Evolutionary conservation across 129 eudicot genomes (phyloP), one percentile per base, ranked within the genome.

Genomic region (Tagetes erecta): DNA sequence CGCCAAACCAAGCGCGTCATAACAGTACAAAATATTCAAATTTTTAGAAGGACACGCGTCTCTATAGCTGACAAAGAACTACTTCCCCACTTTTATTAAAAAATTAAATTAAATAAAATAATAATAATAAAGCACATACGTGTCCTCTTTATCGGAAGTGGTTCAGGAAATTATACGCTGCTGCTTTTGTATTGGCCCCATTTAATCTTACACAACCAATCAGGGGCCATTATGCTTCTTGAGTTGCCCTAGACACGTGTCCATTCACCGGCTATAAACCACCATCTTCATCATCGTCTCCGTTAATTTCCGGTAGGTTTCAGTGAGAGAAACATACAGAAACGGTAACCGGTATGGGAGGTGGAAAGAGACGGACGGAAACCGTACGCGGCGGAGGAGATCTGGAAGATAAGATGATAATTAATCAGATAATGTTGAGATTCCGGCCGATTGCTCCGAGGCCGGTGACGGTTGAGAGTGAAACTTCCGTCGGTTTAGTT

Each of bases 381-480:
- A 63, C 47, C 3, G 5, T 31, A 76, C 36, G 35, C 14, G 13
- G 57, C 60, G 78, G 77, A 11, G 50, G 57, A n/a, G 53, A 44
- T 62, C 44, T 13, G 7, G 53, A 77, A 6, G 84, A 78, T 58
- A 78, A 80, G 73, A 60, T 67, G 80, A 79, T 80, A 71, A 79
- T 90, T 12, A 82, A 90, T 20, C 80, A 76, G 77, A 83, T 90
- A 8, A 85, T 90, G 92, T 84, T 87, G 44, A 81, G 82, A 63
- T 90, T 70, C 83, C 84, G 96, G 67, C 92, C 92, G 78, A 90
- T 90, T 34, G 91, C 96, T 6, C 96, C 92, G 1, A 81, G 80
- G 42, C 96, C 92, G 39, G 67, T 41, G 7, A 47, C 56, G 47
- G 42, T 59, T 10, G 83, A 36, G 3, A 52, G 72, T 4, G 83